Percentiles rank a stretch among this genome's conserved stretches.
These are phyloP conservation scores for Schoenoplectus tabernaemontani DNA, from an alignment of 202 grass and related monocot genomes.

Conservation along the genomic window DNA sequence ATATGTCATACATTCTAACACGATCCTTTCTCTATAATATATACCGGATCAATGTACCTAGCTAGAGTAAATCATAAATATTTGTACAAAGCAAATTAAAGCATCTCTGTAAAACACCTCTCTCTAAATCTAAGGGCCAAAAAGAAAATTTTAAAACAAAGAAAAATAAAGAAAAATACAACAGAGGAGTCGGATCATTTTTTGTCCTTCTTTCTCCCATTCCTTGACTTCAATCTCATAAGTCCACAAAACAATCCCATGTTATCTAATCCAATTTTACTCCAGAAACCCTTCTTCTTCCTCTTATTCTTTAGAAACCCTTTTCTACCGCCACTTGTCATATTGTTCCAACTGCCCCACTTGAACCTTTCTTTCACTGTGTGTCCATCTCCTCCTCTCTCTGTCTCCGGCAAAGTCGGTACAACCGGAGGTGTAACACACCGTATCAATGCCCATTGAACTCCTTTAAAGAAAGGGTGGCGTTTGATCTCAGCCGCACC, in stretches of 20 bases:
- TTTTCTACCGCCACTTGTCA: constrained; percentile 42
- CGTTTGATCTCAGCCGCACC: constrained; percentile 82
- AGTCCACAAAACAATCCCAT: constrained; percentile 19
- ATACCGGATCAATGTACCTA: constrained; percentile 13
- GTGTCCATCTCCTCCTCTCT: not conserved
- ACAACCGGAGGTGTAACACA: constrained; percentile 69
- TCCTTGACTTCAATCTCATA: not conserved
- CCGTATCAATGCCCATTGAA: constrained; percentile 75
- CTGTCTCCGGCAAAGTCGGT: constrained; percentile 27
- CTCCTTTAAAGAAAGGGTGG: constrained; percentile 72
- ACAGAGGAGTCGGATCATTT: not conserved
- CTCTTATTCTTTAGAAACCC: constrained; percentile 21
- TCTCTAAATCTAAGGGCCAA: not conserved
- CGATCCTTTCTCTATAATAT: constrained; percentile 15
- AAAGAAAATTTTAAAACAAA: not conserved
- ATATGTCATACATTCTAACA: constrained; percentile 14
- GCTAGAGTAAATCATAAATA: not conserved
- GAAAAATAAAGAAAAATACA: not conserved
- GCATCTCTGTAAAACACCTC: not conserved
- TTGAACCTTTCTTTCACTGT: constrained; percentile 22
- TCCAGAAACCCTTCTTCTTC: constrained; percentile 10
- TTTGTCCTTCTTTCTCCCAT: constrained; percentile 1
- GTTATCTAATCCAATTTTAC: constrained; percentile 10
- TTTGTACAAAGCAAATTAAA: constrained; percentile 16
- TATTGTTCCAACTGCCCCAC: constrained; percentile 57